Percentiles rank a stretch among this genome's conserved stretches.
Conservation (phyloP, 441 rosid genomes). For the Erysimum cheiri region DNA sequence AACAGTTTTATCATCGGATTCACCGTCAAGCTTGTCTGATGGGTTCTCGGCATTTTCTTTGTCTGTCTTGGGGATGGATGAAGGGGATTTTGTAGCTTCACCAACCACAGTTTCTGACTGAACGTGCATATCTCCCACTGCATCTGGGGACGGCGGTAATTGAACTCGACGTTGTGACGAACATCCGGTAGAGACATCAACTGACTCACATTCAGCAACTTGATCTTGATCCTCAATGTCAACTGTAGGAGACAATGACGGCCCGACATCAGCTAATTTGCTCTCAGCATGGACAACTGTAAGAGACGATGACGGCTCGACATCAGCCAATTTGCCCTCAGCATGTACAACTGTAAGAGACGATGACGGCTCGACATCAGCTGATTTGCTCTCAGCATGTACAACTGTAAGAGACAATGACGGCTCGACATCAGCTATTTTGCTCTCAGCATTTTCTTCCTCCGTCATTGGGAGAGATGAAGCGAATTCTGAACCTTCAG, state of each 20-base stretch:
- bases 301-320: neutral
- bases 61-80: neutral
- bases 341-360: slow-evolving; percentile 9
- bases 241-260: neutral
- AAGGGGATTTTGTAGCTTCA: neutral
- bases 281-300: neutral
- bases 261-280: neutral
- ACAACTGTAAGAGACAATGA: slow-evolving; percentile 1
- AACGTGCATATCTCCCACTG: neutral
- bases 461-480: slow-evolving; percentile 3
- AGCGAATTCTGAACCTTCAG: slow-evolving; percentile 21
- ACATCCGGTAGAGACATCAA: slow-evolving; percentile 18
- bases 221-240: neutral
- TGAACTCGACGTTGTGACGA: neutral
- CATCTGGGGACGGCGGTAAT: neutral
- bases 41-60: slow-evolving; percentile 3
- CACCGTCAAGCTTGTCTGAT: slow-evolving; percentile 12
- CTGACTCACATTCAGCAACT: neutral
- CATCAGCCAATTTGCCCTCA: neutral
- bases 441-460: slow-evolving; percentile 17
- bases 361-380: slow-evolving; percentile 16
- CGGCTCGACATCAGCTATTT: neutral
- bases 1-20: neutral
- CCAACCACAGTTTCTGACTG: slow-evolving; percentile 20
- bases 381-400: neutral